Conservation (phyloP, 257 asterid species). For the Nicotiana benthamiana region DNA sequence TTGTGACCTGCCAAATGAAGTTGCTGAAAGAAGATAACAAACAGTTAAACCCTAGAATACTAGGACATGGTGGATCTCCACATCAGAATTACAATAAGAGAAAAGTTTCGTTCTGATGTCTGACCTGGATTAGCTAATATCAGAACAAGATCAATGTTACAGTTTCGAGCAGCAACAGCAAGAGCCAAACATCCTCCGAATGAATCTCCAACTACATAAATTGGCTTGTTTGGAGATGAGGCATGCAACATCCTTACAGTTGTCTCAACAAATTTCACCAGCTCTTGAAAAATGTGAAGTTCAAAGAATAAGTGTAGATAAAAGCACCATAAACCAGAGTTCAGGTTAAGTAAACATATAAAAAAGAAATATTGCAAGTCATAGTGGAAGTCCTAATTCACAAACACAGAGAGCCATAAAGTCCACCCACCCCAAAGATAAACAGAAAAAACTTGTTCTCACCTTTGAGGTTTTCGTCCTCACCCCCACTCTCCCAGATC, state of each 20-base stretch:
- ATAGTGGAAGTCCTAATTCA: background rate
- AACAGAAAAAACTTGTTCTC: background rate
- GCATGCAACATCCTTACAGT: conserved; percentile 59
- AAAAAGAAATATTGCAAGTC: background rate
- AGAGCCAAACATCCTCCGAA: conserved; percentile 96
- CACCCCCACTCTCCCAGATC: background rate
- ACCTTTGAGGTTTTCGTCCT: background rate
- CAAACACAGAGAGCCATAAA: background rate
- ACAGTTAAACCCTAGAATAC: background rate
- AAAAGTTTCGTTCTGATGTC: conserved; percentile 2
- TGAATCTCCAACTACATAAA: conserved; percentile 91
- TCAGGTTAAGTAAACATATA: background rate
- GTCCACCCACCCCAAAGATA: background rate
- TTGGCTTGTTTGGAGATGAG: conserved; percentile 58
- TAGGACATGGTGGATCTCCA: background rate
- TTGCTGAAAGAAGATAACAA: conserved; percentile 50
- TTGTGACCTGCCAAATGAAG: conserved; percentile 84
- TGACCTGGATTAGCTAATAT: conserved; percentile 85
- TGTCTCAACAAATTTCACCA: conserved; percentile 45
- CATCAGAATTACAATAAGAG: background rate
- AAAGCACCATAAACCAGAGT: background rate
- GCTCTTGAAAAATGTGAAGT: conserved; percentile 6
- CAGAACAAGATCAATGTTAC: conserved; percentile 69
- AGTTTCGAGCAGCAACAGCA: conserved; percentile 88
- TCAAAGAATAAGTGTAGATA: background rate